Evolutionary conservation across 73 alveolate genomes (phyloP).

Genomic region (Uronychia setigera): DNA sequence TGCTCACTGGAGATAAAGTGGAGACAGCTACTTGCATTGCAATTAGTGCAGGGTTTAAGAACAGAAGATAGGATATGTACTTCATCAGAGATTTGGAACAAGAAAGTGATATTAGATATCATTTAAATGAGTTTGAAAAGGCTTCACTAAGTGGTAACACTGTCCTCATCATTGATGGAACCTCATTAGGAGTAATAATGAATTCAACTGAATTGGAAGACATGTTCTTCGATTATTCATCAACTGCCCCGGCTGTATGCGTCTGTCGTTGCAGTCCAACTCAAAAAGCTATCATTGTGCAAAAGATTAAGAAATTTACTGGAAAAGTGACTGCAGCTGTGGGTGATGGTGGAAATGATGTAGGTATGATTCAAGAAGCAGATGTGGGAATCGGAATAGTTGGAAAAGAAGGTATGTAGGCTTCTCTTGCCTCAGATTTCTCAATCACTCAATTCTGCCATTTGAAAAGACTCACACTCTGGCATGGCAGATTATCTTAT

Average conservation of each 20-base stretch:
- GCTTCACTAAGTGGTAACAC: constrained; percentile 6
- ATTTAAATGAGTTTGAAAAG: constrained; percentile 28
- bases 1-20: constrained; percentile 87
- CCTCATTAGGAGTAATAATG: constrained; percentile 65
- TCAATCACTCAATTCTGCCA: constrained; percentile 89
- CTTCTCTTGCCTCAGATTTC: constrained; percentile 98
- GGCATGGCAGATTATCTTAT: constrained; percentile 98
- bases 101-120: constrained; percentile 13
- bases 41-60: constrained; percentile 71
- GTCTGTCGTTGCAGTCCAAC: constrained; percentile 99
- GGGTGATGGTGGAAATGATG: constrained; percentile 99
- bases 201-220: constrained; percentile 56
- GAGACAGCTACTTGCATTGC: constrained; percentile 88
- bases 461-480: constrained; percentile 81
- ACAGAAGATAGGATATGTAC: constrained; percentile 26
- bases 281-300: constrained; percentile 90
- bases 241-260: constrained; percentile 88
- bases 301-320: constrained; percentile 83
- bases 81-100: constrained; percentile 43
- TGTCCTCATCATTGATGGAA: constrained; percentile 74
- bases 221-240: constrained; percentile 68
- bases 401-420: constrained; percentile 97
- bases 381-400: constrained; percentile 97
- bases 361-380: constrained; percentile 97
- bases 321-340: constrained; percentile 88